A percentile compares a stretch with the other conserved stretches of the same genome.
Conservation (phyloP, 371 early-diverging fungal species). For the Spraguea lophii region DNA sequence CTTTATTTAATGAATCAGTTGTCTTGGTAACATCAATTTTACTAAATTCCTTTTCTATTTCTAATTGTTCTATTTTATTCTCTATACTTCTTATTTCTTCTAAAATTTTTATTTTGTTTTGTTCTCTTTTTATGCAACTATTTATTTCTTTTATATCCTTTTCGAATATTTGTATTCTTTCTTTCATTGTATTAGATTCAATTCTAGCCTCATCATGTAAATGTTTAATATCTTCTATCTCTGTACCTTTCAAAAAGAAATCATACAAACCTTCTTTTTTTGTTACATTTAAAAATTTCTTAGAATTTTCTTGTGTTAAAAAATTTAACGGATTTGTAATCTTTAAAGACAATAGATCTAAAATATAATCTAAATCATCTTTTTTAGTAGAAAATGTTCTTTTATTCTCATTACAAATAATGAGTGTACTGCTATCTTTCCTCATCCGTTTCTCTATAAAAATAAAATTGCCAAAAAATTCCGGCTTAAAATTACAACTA, state of each 20-base stretch:
- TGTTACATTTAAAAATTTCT: conserved; percentile 37
- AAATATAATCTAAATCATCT: conserved; percentile 32
- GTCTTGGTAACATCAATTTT: too few species aligned
- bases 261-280: conserved; percentile 29
- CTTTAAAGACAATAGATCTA: conserved; percentile 30
- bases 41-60: conserved; percentile 31
- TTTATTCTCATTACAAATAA: conserved; percentile 14
- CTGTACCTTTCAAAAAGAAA: conserved; percentile 43
- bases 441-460: conserved; percentile 32
- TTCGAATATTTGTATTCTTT: neutral
- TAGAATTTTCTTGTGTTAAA: conserved; percentile 45
- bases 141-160: conserved; percentile 2
- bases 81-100: conserved; percentile 4
- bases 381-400: conserved; percentile 12
- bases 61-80: conserved; percentile 11
- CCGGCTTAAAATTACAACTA: conserved; percentile 4
- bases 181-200: conserved; percentile 14
- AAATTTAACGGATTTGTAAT: conserved; percentile 44
- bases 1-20: too few species aligned
- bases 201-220: conserved; percentile 24
- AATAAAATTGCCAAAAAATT: conserved; percentile 22
- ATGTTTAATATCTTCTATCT: conserved; percentile 31
- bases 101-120: conserved; percentile 2
- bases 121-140: conserved; percentile 10
- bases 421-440: conserved; percentile 5